Conservation (phyloP, 1,284 basidiomycete species). For the Cronartium ribicola region DNA sequence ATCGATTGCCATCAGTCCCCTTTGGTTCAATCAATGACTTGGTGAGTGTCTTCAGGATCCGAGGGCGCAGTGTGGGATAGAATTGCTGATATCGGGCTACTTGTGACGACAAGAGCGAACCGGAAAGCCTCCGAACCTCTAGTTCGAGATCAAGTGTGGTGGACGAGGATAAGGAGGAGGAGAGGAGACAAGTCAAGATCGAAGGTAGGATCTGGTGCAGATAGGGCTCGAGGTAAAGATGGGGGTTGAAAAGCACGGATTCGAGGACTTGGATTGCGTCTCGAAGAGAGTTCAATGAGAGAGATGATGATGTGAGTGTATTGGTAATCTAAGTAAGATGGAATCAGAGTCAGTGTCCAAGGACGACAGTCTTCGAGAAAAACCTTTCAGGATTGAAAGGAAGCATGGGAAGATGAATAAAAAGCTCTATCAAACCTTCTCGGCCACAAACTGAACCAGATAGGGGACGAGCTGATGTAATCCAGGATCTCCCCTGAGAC, state of each 20-base stretch:
- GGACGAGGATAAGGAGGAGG: constrained; percentile 50
- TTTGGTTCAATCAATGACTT: constrained; percentile 61
- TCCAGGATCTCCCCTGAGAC: constrained; percentile 81
- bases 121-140: constrained; percentile 43
- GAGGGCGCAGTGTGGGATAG: constrained; percentile 77
- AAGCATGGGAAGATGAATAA: neutral
- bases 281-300: constrained; percentile 25
- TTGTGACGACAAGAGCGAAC: constrained; percentile 72
- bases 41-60: constrained; percentile 86
- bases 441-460: constrained; percentile 87
- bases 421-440: constrained; percentile 55
- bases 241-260: constrained; percentile 20
- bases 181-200: constrained; percentile 75
- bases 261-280: constrained; percentile 19
- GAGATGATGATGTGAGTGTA: constrained; percentile 2
- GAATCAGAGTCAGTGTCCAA: constrained; percentile 48
- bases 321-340: constrained; percentile 53
- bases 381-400: neutral
- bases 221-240: constrained; percentile 54
- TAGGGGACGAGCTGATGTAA: constrained; percentile 92
- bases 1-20: constrained; percentile 35
- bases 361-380: constrained; percentile 37
- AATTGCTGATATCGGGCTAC: constrained; percentile 59
- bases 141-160: constrained; percentile 53
- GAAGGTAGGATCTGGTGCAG: constrained; percentile 93